A percentile compares a stretch with the other conserved stretches of the same genome.
Conservation (phyloP, 2,329 filamentous ascomycete genomes). For the Colletotrichum sidae region DNA sequence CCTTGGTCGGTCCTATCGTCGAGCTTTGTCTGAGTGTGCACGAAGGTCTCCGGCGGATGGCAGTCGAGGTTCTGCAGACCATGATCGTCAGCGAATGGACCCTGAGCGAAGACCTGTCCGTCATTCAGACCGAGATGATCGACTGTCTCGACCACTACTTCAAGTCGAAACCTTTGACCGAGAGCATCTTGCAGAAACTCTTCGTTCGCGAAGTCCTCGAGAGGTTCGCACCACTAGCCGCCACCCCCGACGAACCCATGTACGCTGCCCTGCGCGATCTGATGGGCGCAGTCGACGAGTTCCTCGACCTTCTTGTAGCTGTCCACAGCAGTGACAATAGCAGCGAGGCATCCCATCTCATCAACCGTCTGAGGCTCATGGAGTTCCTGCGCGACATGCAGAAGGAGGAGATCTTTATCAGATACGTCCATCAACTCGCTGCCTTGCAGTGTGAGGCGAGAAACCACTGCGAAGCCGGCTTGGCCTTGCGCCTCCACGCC, state of each 20-base stretch:
- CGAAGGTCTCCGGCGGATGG: slow-evolving; percentile 87
- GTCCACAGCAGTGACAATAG: slow-evolving; percentile 82
- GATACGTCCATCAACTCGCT: slow-evolving; percentile 93
- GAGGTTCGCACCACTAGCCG: slow-evolving; percentile 79
- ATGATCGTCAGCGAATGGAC: slow-evolving; percentile 99
- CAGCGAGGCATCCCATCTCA: slow-evolving; percentile 83
- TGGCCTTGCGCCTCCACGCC: slow-evolving; percentile 90
- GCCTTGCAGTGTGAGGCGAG: slow-evolving; percentile 79
- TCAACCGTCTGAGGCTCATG: slow-evolving; percentile 92
- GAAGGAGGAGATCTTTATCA: slow-evolving; percentile 95
- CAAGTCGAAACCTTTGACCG: slow-evolving; percentile 87
- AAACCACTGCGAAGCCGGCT: slow-evolving; percentile 87
- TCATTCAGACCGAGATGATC: slow-evolving; percentile 96
- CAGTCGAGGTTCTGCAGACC: slow-evolving; percentile 92
- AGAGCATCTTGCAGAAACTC: slow-evolving; percentile 90
- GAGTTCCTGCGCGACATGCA: slow-evolving; percentile 97
- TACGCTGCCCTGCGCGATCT: slow-evolving; percentile 82
- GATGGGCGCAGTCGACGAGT: slow-evolving; percentile 87
- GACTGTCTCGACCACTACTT: slow-evolving; percentile 92
- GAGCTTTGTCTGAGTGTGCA: slow-evolving; percentile 96
- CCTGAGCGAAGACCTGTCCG: slow-evolving; percentile 88
- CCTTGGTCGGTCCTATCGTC: slow-evolving; percentile 89
- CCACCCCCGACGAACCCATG: slow-evolving; percentile 76
- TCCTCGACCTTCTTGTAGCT: slow-evolving; percentile 89
- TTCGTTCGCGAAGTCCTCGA: slow-evolving; percentile 89